phyloP scores from a whole-genome alignment of 257 asterid species.

The Osmanthus fragrans region DNA sequence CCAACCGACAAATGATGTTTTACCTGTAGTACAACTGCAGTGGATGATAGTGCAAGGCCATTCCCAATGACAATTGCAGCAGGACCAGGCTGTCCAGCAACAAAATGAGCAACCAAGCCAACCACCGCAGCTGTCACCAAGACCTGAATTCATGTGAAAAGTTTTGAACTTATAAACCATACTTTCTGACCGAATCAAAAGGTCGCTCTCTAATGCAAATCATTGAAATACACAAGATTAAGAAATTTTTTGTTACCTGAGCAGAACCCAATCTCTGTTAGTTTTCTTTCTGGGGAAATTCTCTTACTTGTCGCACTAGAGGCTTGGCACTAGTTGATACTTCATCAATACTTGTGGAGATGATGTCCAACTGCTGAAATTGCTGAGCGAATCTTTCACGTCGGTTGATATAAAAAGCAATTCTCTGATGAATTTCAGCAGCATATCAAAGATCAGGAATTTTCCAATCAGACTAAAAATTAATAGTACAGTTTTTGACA shows the following conservation, averaged over 20 bases:
- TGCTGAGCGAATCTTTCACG: slow-evolving; percentile 53
- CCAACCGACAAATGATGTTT: slow-evolving; percentile 16
- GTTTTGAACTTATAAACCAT: slow-evolving; percentile 12
- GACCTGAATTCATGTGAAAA: slow-evolving; percentile 54
- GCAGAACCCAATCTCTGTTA: slow-evolving; percentile 90
- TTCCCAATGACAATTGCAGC: slow-evolving; percentile 97
- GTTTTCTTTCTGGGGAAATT: slow-evolving; percentile 60
- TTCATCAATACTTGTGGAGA: slow-evolving; percentile 78
- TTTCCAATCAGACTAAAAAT: slow-evolving; percentile 14
- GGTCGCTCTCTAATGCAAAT: slow-evolving; percentile 3
- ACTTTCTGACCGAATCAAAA: slow-evolving; percentile 3
- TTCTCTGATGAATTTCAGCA: slow-evolving; percentile 45
- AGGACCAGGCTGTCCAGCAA: slow-evolving; percentile 88
- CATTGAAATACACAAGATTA: slow-evolving; percentile 12
- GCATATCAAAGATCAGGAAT: slow-evolving; percentile 26
- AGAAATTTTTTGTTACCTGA: slow-evolving; percentile 65
- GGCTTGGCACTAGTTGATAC: slow-evolving; percentile 80
- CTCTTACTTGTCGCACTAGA: slow-evolving; percentile 67
- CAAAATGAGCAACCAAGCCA: slow-evolving; percentile 74
- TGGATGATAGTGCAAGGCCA: slow-evolving; percentile 98
- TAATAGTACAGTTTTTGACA: slow-evolving; percentile 15
- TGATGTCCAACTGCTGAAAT: slow-evolving; percentile 68
- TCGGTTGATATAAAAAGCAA: slow-evolving; percentile 60
- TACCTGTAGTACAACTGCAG: slow-evolving; percentile 99
- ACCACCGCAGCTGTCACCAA: slow-evolving; percentile 80